Conservation (phyloP, 306 rosid species). For the Ziziphus jujuba region DNA sequence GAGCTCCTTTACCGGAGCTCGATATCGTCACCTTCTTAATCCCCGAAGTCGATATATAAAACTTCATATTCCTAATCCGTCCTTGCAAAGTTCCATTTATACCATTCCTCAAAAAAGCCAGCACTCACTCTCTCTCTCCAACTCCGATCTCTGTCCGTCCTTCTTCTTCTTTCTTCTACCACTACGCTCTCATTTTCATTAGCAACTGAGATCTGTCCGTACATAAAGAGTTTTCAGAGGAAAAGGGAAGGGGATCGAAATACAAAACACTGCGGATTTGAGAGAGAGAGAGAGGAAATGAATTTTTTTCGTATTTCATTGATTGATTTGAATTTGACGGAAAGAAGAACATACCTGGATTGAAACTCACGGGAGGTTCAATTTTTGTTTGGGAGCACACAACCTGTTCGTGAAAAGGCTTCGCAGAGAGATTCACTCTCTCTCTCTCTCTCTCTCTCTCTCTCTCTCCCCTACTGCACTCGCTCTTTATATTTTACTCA, state of each 20-base stretch:
- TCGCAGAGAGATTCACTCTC: no score
- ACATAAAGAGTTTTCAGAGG: neutral
- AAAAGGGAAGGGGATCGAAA: neutral
- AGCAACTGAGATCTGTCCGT: constrained; percentile 6
- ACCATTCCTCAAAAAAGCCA: constrained; percentile 2
- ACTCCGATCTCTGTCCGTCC: neutral
- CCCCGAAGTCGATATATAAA: constrained; percentile 73
- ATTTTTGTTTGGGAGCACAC: no score
- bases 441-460: no score
- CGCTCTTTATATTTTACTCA: no score
- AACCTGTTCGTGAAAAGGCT: no score
- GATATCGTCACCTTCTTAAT: constrained; percentile 67
- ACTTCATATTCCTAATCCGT: constrained; percentile 55
- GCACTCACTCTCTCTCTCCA: neutral
- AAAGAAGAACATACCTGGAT: neutral
- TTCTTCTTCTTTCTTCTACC: neutral
- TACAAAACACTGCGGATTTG: neutral
- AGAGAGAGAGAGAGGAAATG: neutral
- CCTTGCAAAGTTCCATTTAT: constrained; percentile 16
- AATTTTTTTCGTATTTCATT: no score
- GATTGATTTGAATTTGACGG: neutral
- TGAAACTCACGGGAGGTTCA: no score
- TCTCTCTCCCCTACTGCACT: no score
- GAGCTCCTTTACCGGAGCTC: constrained; percentile 30
- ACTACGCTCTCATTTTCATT: no score